These are phyloP conservation scores for Aspergillus biplanus DNA, from an alignment of 495 filamentous ascomycete genomes.

Conservation along the genomic window DNA sequence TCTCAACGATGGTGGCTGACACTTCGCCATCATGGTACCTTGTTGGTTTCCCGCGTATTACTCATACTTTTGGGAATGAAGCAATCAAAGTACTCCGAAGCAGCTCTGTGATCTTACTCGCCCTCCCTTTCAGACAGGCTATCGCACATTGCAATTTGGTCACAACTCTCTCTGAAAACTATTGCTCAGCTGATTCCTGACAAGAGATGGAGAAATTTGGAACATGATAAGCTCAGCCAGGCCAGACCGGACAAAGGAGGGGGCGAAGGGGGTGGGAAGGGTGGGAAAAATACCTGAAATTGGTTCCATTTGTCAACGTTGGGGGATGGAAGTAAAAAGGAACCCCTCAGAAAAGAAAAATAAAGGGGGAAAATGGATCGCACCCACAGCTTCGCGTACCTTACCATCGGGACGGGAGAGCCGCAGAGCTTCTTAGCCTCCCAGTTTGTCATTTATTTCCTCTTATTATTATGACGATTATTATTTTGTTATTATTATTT, in stretches of 20 bases:
- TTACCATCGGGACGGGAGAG: constrained; percentile 45
- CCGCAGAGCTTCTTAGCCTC: constrained; percentile 23
- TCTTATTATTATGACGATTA: constrained; percentile 18
- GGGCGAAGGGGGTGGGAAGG: constrained; percentile 9
- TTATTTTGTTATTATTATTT: constrained; percentile 7
- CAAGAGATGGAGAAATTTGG: neutral
- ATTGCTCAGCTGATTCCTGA: constrained; percentile 5
- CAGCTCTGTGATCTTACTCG: constrained; percentile 9
- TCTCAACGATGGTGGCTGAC: constrained; percentile 22
- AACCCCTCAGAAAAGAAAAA: constrained; percentile 25
- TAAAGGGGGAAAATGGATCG: constrained; percentile 28
- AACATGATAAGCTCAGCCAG: neutral
- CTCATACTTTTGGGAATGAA: constrained; percentile 21
- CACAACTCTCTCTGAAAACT: neutral
- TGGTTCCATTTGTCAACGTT: constrained; percentile 15
- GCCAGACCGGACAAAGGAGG: neutral
- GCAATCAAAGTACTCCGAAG: constrained; percentile 17
- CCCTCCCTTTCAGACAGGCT: neutral
- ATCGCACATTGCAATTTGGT: constrained; percentile 6
- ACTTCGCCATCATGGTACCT: constrained; percentile 18
- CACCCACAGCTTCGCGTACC: constrained; percentile 32
- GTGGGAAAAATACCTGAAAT: constrained; percentile 6
- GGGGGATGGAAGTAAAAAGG: constrained; percentile 4
- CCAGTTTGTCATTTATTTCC: constrained; percentile 5
- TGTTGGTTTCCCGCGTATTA: constrained; percentile 18